Base-by-base conservation (phyloP, 768 basidiomycete species). In the Kwoniella sp. region DNA sequence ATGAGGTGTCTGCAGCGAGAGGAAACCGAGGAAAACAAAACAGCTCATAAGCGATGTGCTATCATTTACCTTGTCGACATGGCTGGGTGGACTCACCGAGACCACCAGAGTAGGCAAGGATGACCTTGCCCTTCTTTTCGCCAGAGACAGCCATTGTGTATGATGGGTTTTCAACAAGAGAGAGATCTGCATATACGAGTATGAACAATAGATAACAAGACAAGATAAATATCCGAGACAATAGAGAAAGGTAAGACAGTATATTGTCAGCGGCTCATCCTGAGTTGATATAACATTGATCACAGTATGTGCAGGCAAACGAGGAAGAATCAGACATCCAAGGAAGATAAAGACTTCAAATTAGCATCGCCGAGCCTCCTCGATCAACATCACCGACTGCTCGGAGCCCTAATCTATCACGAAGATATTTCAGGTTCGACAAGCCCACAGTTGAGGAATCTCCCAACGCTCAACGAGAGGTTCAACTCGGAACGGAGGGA, bases 91-190 rank as follows among this genome's bases (percentile, higher is more conserved):
- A 84, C 91, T 72, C 65, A 95, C 94, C 94, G 56, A 98, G 87
- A 74, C 96, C 96, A 70, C 96, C 95, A 76, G 96, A 99, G 84
- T 99, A 99, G 23, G 95, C 95, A 70, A 99, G 86, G 61, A 99
- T 85, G 74, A 98, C 93, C 79, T 93, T 93, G 70, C 93, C 93
- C 75, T 84, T 83, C 72, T 77, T 78, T 62, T 76, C 72, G 51
- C 61, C 65, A 45, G 77, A 64, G 63, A 67, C 65, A 58, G 66
- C 68, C 72, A 75, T 75, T 26, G 22, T 72, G 62, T 51, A 45
- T 34, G 34, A 31, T 53, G 26, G 51, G 47, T 28, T 65, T 55
- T 58, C 61, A 54, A 47, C 29, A 41, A 58, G 28, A 29, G 38
- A 48, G 50, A 54, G 50, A 52, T 41, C 63, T 62, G 48, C 59